phyloP scores from a whole-genome alignment of 495 filamentous ascomycete species.

The Aspergillus mulundensis region DNA sequence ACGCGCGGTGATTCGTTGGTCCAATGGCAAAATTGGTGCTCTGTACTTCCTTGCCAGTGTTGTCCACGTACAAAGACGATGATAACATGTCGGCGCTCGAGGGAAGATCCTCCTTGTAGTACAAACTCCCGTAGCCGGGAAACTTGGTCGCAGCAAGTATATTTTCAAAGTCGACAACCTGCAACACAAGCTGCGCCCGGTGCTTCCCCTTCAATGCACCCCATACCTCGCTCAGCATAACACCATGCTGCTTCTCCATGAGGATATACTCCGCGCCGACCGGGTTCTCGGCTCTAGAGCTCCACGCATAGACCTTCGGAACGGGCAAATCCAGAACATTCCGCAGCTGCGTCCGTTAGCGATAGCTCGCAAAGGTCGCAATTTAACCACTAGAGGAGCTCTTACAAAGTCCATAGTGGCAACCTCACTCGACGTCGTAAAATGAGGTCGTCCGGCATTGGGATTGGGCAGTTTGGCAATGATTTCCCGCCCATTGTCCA shows the following conservation, averaged over 20 bases:
- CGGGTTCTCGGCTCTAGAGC: constrained; percentile 25
- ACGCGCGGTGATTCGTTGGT: constrained; percentile 14
- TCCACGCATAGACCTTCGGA: constrained; percentile 29
- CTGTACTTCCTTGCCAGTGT: constrained; percentile 16
- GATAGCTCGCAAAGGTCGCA: constrained; percentile 5
- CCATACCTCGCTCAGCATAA: constrained; percentile 24
- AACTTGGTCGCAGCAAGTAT: constrained; percentile 23
- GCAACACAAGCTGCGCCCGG: constrained; percentile 23
- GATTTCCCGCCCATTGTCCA: constrained; percentile 32
- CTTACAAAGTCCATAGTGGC: constrained; percentile 42
- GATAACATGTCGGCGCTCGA: constrained; percentile 4
- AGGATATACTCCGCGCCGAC: constrained; percentile 33
- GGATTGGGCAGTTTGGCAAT: constrained; percentile 36
- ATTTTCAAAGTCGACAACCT: constrained; percentile 28
- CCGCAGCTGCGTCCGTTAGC: constrained; percentile 21
- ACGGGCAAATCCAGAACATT: constrained; percentile 25
- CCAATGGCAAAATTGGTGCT: constrained; percentile 21
- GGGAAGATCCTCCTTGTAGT: constrained; percentile 23
- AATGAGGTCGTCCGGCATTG: constrained; percentile 32
- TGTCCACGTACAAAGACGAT: constrained; percentile 14
- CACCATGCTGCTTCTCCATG: constrained; percentile 28
- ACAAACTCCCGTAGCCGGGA: constrained; percentile 22
- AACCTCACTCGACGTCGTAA: constrained; percentile 38
- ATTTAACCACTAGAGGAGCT: constrained; percentile 4
- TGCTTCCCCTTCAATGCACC: constrained; percentile 20